phyloP scores from a whole-genome alignment of 768 basidiomycete genomes.

The Boletus speciosus region DNA sequence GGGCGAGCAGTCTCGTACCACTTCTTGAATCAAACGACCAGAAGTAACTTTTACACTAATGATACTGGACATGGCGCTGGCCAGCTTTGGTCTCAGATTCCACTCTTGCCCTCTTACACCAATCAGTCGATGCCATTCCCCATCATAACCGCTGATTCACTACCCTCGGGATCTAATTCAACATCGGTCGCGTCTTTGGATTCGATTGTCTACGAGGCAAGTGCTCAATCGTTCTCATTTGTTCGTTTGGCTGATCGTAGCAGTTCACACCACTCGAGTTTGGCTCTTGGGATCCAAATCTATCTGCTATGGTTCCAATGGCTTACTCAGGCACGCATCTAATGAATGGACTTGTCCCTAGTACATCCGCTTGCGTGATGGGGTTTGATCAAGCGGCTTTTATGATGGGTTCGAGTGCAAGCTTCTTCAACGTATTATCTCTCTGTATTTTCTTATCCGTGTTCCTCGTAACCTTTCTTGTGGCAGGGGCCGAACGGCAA shows the following conservation, averaged over 20 bases:
- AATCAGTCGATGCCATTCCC: conserved; percentile 59
- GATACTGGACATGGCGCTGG: conserved; percentile 66
- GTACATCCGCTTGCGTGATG: conserved; percentile 58
- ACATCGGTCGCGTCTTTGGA: conserved; percentile 39
- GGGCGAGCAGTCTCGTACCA: conserved; percentile 65
- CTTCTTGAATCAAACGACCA: conserved; percentile 64
- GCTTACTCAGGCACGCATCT: conserved; percentile 64
- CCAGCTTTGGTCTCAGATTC: conserved; percentile 61
- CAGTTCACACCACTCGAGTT: conserved; percentile 64
- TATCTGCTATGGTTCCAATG: conserved; percentile 68
- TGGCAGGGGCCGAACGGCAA: conserved; percentile 44
- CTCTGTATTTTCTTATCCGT: not conserved
- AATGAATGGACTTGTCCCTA: conserved; percentile 51
- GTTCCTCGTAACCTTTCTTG: not conserved
- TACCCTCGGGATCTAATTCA: conserved; percentile 42
- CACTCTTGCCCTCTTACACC: conserved; percentile 48
- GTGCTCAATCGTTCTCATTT: conserved; percentile 11
- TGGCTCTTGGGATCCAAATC: conserved; percentile 69
- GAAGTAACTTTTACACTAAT: conserved; percentile 57
- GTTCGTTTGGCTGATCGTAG: not conserved
- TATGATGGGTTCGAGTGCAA: conserved; percentile 72
- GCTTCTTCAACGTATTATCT: conserved; percentile 53
- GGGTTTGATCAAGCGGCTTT: conserved; percentile 76
- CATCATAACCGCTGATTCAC: conserved; percentile 57
- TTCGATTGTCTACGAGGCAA: conserved; percentile 57